These are phyloP conservation scores for Globisporangium cystogenes DNA, from an alignment of 352 stramenopile species.

Conservation along the genomic window DNA sequence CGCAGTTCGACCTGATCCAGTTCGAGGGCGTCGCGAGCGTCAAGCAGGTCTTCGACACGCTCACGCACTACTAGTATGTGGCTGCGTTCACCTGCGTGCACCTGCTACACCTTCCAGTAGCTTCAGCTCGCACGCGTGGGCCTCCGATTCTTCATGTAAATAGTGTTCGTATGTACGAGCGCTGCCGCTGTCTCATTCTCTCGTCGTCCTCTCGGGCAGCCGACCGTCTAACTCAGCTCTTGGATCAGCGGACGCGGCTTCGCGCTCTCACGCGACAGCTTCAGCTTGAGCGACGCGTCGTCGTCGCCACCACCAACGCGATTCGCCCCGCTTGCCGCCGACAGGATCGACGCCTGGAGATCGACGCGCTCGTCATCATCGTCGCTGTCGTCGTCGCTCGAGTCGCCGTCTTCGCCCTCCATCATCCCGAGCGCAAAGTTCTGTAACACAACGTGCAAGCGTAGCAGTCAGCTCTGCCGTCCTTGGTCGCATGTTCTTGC, in stretches of 20 bases:
- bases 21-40: conserved; percentile 18
- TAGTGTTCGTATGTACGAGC: background rate
- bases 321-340: background rate
- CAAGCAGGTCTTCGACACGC: conserved; percentile 25
- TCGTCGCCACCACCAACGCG: background rate
- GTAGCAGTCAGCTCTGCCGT: background rate
- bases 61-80: conserved; percentile 25
- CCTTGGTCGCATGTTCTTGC: too few relatives aligned
- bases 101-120: too few relatives aligned
- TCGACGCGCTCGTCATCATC: conserved; percentile 29
- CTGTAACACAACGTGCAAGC: conserved; percentile 13
- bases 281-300: conserved; percentile 23
- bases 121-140: too few relatives aligned
- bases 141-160: background rate
- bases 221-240: conserved; percentile 44
- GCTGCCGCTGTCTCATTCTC: background rate
- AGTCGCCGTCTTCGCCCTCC: conserved; percentile 37
- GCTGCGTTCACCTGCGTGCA: too few relatives aligned
- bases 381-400: conserved; percentile 15
- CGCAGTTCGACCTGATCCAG: conserved; percentile 31
- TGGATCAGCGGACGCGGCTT: conserved; percentile 62
- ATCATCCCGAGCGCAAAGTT: conserved; percentile 75
- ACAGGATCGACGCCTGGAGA: conserved; percentile 6
- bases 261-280: conserved; percentile 26
- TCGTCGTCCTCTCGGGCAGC: background rate